Conservation (phyloP, 1,284 basidiomycete genomes). For the Ceratobasidium sp. region DNA sequence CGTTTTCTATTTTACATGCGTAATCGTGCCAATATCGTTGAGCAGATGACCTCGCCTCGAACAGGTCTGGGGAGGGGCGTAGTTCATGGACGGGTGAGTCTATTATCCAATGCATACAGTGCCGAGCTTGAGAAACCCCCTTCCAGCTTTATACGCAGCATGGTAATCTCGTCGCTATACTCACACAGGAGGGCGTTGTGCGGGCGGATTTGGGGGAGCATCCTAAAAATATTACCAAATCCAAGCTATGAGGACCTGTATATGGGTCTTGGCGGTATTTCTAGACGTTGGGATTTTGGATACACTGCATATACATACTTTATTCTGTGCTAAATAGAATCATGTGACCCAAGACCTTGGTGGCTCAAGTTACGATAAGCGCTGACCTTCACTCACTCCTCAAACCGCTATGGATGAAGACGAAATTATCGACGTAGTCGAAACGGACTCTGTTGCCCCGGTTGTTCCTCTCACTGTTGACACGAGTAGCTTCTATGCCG, state of each 20-base stretch:
- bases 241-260: slow-evolving; percentile 58
- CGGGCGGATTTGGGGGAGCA: slow-evolving; percentile 62
- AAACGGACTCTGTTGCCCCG: slow-evolving; percentile 7
- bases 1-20: slow-evolving; percentile 16
- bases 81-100: slow-evolving; percentile 72
- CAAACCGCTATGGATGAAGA: slow-evolving; percentile 35
- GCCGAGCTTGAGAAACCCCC: slow-evolving; percentile 6
- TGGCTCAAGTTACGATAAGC: slow-evolving; percentile 9
- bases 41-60: slow-evolving; percentile 71
- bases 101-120: not conserved
- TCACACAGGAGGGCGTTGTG: slow-evolving; percentile 82
- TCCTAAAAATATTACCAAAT: slow-evolving; percentile 50
- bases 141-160: slow-evolving; percentile 76
- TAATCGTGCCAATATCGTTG: not conserved
- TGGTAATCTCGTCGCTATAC: slow-evolving; percentile 79
- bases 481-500: slow-evolving; percentile 35
- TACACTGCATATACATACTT: slow-evolving; percentile 10
- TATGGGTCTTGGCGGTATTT: not conserved
- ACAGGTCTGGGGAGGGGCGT: slow-evolving; percentile 78
- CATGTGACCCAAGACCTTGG: not conserved
- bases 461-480: slow-evolving; percentile 30
- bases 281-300: not conserved
- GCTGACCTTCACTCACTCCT: not conserved
- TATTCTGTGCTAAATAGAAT: not conserved
- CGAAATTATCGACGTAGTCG: slow-evolving; percentile 42